Conservation (phyloP, 2,329 filamentous ascomycete species). For the Apiospora hydei region DNA sequence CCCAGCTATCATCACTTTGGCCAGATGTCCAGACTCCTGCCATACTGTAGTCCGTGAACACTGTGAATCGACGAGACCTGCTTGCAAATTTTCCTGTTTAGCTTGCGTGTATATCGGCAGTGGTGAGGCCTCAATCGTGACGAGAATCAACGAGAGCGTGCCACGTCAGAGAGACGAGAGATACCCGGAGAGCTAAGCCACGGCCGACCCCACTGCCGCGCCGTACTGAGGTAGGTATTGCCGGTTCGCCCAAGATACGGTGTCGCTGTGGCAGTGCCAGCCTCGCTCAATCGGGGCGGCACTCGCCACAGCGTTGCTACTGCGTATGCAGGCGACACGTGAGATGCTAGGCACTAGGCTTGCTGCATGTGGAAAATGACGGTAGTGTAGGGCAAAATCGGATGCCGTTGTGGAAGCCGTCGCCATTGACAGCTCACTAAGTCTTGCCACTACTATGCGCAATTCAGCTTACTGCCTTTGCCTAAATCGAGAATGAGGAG, state of each 20-base stretch:
- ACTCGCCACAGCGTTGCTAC: background rate
- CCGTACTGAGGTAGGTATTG: constrained; percentile 8
- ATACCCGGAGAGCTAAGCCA: constrained; percentile 16
- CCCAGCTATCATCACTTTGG: background rate
- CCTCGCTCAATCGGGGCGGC: background rate
- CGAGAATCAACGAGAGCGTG: constrained; percentile 1
- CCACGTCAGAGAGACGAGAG: constrained; percentile 16
- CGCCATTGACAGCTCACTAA: constrained; percentile 19
- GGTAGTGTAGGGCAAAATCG: constrained; percentile 19
- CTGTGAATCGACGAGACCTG: constrained; percentile 11
- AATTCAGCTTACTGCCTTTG: constrained; percentile 8
- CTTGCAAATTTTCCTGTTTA: background rate
- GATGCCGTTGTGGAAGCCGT: constrained; percentile 12
- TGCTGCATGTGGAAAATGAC: constrained; percentile 12
- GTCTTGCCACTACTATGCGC: constrained; percentile 9
- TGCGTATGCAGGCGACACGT: background rate
- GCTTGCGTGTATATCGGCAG: constrained; percentile 10
- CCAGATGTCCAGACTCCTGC: background rate
- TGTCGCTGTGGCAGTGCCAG: constrained; percentile 20
- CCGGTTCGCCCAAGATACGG: constrained; percentile 18
- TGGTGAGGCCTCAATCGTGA: background rate
- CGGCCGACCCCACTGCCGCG: constrained; percentile 22
- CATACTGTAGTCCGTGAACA: background rate
- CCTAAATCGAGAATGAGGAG: background rate
- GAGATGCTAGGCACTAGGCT: background rate